Conservation (phyloP, 2,329 filamentous ascomycete species). For the Chrysoporthe deuterocubensis region DNA sequence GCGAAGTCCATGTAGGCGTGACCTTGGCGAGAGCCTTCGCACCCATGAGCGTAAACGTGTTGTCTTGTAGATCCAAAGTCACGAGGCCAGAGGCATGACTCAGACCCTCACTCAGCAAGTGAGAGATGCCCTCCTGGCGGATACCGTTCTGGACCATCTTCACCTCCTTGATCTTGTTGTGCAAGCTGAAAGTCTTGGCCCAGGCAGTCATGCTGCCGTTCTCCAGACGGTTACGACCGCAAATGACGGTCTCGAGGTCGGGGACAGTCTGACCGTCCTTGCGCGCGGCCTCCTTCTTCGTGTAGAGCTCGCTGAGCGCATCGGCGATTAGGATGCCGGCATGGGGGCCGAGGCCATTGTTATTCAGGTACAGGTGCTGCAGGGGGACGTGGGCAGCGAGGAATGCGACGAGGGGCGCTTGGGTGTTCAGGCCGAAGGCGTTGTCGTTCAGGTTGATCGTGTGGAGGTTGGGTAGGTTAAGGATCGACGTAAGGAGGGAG, state of each 20-base stretch:
- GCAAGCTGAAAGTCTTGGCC: constrained; percentile 84
- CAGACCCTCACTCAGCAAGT: constrained; percentile 79
- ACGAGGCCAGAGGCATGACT: constrained; percentile 69
- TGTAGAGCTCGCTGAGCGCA: constrained; percentile 80
- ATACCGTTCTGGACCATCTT: constrained; percentile 99
- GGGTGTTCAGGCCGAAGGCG: constrained; percentile 94
- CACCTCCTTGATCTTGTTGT: constrained; percentile 79
- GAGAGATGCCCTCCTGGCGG: constrained; percentile 86
- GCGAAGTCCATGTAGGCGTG: constrained; percentile 71
- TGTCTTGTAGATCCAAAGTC: constrained; percentile 92
- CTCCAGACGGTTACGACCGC: constrained; percentile 92
- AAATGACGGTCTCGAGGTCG: constrained; percentile 93
- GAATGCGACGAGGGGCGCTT: constrained; percentile 91
- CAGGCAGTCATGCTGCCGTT: constrained; percentile 96
- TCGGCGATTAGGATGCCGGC: constrained; percentile 89
- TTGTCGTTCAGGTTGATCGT: constrained; percentile 98
- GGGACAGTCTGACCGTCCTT: constrained; percentile 74
- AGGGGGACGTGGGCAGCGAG: constrained; percentile 86
- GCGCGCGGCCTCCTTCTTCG: constrained; percentile 79
- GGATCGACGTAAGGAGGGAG: constrained; percentile 80
- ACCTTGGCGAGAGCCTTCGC: constrained; percentile 78
- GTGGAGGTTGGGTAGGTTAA: constrained; percentile 83
- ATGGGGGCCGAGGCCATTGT: constrained; percentile 93
- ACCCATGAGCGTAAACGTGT: constrained; percentile 87
- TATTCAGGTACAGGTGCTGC: constrained; percentile 94